Evolutionary conservation across 176 grass and related monocot genomes (phyloP).

Genomic region (Otatea glauca): DNA sequence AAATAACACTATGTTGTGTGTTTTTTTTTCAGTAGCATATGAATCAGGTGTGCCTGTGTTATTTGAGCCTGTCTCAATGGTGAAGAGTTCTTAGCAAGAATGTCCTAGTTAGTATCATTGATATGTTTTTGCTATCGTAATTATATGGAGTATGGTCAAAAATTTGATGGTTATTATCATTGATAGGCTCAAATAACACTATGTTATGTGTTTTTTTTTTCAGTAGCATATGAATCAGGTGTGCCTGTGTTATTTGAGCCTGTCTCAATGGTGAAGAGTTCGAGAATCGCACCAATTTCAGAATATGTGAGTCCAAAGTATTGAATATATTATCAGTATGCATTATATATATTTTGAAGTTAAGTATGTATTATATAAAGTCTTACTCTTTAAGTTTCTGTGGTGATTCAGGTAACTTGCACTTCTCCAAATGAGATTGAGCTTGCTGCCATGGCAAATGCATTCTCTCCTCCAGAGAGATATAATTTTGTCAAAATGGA

Average conservation of each 20-base stretch:
- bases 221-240: slow-evolving; percentile 71
- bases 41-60: slow-evolving; percentile 71
- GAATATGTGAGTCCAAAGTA: slow-evolving; percentile 71
- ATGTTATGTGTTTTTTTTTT: slow-evolving; percentile 44
- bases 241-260: slow-evolving; percentile 93
- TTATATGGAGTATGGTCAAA: slow-evolving; percentile 35
- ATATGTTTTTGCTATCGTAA: slow-evolving; percentile 34
- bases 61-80: slow-evolving; percentile 91
- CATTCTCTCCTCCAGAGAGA: slow-evolving; percentile 57
- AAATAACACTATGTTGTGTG: slow-evolving; percentile 25
- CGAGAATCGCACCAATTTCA: slow-evolving; percentile 70
- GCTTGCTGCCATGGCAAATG: slow-evolving; percentile 88
- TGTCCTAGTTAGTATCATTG: not conserved
- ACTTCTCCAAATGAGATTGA: slow-evolving; percentile 90
- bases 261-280: slow-evolving; percentile 53
- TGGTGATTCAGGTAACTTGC: slow-evolving; percentile 70
- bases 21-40: slow-evolving; percentile 67
- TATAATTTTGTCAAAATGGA: slow-evolving; percentile 53
- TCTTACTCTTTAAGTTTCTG: slow-evolving; percentile 29
- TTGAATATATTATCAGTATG: slow-evolving; percentile 25
- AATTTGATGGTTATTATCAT: slow-evolving; percentile 1
- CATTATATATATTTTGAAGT: slow-evolving; percentile 1
- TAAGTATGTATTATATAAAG: not conserved
- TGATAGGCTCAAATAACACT: not conserved
- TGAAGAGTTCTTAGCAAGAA: slow-evolving; percentile 55